Conservation (phyloP, 1,284 basidiomycete species). For the Microbotryum saponariae region DNA sequence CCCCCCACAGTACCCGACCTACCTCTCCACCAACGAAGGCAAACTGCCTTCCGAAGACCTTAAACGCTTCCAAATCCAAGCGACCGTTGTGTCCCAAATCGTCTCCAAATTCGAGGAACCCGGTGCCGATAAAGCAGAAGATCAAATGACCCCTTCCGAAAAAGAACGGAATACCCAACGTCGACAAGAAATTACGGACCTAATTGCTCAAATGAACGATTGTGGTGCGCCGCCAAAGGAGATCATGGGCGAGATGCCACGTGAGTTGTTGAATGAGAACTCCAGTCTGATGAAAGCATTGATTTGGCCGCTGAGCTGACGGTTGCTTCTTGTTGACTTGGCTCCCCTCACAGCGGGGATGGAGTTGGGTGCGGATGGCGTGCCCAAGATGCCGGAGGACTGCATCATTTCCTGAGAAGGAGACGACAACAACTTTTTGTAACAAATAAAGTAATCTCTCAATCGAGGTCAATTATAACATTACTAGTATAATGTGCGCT, state of each 20-base stretch:
- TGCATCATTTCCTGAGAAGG: conserved; percentile 17
- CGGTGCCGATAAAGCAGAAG: conserved; percentile 35
- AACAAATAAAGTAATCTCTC: too few species aligned
- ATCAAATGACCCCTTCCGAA: conserved; percentile 44
- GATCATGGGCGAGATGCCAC: conserved; percentile 83
- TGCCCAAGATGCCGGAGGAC: conserved; percentile 49
- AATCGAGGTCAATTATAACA: too few species aligned
- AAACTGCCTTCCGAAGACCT: conserved; percentile 56
- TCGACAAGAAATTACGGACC: conserved; percentile 52
- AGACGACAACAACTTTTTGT: too few species aligned
- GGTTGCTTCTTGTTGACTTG: background rate
- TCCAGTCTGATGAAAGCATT: background rate
- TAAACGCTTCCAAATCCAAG: conserved; percentile 62
- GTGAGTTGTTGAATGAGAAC: conserved; percentile 45
- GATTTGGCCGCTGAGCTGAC: background rate
- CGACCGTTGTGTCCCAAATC: conserved; percentile 57
- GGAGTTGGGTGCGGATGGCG: conserved; percentile 51
- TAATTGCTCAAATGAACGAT: conserved; percentile 79
- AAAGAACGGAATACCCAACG: conserved; percentile 54
- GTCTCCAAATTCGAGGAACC: conserved; percentile 65
- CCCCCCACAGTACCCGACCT: conserved; percentile 63
- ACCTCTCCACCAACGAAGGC: conserved; percentile 53
- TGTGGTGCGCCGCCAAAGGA: conserved; percentile 80
- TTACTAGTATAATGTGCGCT: too few species aligned
- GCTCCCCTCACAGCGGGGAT: conserved; percentile 13